Percentiles rank a stretch among this genome's conserved stretches.
phyloP scores from a whole-genome alignment of 2,329 filamentous ascomycete genomes.

The Diaporthe amygdali region DNA sequence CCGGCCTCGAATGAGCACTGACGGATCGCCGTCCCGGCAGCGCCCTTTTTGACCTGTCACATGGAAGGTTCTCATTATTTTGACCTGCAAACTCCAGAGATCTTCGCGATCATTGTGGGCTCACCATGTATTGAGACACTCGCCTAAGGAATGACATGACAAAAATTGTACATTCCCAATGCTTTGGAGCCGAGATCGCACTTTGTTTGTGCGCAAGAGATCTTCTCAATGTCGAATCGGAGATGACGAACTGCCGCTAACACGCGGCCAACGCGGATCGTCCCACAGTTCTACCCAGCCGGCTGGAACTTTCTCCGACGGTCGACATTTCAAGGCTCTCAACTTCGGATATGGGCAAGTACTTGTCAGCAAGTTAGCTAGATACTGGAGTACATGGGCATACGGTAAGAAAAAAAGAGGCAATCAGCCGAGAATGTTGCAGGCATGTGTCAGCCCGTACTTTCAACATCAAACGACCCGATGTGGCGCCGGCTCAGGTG shows the following conservation, averaged over 20 bases:
- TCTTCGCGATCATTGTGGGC: not conserved
- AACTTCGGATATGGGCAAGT: not conserved
- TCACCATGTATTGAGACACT: not conserved
- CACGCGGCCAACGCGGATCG: not conserved
- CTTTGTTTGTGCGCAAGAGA: not conserved
- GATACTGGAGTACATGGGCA: not conserved
- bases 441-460: conserved; percentile 1
- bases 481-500: not conserved
- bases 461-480: conserved; percentile 11
- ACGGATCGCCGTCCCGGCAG: not conserved
- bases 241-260: not conserved
- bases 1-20: not conserved
- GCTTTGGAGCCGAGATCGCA: not conserved
- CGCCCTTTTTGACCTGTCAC: not conserved
- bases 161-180: not conserved
- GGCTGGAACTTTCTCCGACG: not conserved
- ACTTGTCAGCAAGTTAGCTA: not conserved
- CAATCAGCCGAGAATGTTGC: not conserved
- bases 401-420: not conserved
- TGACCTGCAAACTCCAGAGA: not conserved
- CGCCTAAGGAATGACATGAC: not conserved
- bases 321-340: not conserved
- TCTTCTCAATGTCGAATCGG: not conserved
- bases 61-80: not conserved
- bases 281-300: not conserved